Evolutionary conservation across 352 stramenopile genomes (phyloP).

Genomic region (Lagenidium sp.): DNA sequence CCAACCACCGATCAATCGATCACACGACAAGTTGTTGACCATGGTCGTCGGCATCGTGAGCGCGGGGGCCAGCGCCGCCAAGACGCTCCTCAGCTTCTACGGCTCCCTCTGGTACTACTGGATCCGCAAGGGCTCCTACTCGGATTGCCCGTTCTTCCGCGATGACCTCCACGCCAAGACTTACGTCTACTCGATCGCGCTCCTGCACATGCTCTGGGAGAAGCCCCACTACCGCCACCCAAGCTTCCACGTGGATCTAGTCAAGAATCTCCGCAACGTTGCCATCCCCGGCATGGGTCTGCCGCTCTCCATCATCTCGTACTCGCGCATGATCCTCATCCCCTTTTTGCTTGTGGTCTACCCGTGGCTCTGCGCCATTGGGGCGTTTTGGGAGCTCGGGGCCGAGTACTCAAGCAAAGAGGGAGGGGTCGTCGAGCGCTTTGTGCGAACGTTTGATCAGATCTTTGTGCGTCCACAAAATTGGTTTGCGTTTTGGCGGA

Average conservation of each 20-base stretch:
- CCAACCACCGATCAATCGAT: neutral
- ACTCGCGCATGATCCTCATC: constrained; percentile 74
- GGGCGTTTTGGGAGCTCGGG: constrained; percentile 67
- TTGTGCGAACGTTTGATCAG: constrained; percentile 84
- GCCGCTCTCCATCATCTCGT: constrained; percentile 85
- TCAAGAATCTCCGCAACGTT: constrained; percentile 97
- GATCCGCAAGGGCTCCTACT: constrained; percentile 61
- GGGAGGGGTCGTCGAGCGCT: constrained; percentile 78
- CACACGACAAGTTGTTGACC: neutral
- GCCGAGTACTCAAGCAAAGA: constrained; percentile 51
- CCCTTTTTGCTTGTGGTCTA: constrained; percentile 87
- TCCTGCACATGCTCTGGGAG: constrained; percentile 92
- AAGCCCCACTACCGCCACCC: constrained; percentile 95
- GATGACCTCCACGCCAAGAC: constrained; percentile 82
- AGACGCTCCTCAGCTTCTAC: constrained; percentile 66
- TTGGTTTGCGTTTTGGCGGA: constrained; percentile 97
- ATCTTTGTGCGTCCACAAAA: constrained; percentile 87
- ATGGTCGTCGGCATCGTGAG: constrained; percentile 26
- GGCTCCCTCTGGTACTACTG: constrained; percentile 73
- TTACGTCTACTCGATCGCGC: constrained; percentile 93
- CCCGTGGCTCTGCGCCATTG: constrained; percentile 76
- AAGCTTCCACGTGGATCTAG: constrained; percentile 91
- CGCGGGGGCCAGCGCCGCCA: constrained; percentile 15
- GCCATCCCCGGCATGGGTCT: constrained; percentile 95
- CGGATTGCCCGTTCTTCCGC: constrained; percentile 69